Evolutionary conservation across 257 asterid genomes (phyloP).

Genomic region (Nicotiana tomentosiformis): DNA sequence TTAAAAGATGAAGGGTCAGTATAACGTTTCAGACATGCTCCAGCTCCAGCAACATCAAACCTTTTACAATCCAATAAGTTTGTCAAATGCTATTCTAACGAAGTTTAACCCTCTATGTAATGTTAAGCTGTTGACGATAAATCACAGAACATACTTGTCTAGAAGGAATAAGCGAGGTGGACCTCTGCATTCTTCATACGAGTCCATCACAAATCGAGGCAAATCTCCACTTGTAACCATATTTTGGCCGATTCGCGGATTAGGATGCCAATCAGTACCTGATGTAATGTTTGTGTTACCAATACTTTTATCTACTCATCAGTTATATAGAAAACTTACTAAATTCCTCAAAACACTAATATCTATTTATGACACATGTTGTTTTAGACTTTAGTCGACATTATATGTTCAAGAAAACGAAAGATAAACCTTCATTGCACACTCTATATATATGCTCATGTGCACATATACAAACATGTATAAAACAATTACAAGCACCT

Average conservation of each 20-base stretch:
- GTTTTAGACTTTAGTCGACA: background rate
- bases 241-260: constrained; percentile 50
- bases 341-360: background rate
- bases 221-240: constrained; percentile 70
- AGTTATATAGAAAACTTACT: background rate
- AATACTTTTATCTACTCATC: background rate
- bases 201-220: constrained; percentile 94
- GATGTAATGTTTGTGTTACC: constrained; percentile 12
- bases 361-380: background rate
- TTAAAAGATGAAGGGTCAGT: constrained; percentile 90
- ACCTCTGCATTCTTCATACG: constrained; percentile 95
- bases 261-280: constrained; percentile 94
- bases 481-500: background rate
- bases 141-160: constrained; percentile 64
- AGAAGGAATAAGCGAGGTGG: constrained; percentile 95
- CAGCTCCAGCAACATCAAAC: constrained; percentile 98
- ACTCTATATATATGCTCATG: background rate
- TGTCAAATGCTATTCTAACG: background rate
- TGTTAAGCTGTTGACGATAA: background rate
- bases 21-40: constrained; percentile 92
- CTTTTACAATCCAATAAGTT: constrained; percentile 27
- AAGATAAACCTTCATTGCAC: background rate
- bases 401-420: background rate
- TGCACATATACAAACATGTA: background rate
- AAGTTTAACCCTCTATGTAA: constrained; percentile 1